A percentile compares a stretch with the other conserved stretches of the same genome.
Conservation (phyloP, 345 rosid genomes). For the Conringia planisiliqua region DNA sequence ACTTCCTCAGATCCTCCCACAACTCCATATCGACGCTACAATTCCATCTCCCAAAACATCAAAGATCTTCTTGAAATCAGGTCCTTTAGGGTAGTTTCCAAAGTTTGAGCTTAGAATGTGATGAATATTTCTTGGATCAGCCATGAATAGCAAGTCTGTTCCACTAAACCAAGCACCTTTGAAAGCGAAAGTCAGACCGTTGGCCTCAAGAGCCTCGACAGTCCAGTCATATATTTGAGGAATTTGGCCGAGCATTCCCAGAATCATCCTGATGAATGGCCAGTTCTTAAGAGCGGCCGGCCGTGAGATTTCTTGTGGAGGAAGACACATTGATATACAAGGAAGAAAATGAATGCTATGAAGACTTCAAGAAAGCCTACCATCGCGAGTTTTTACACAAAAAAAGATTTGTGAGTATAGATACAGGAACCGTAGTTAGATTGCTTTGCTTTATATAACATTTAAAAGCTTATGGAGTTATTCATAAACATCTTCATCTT, state of each 20-base stretch:
- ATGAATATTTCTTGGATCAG: constrained; percentile 2
- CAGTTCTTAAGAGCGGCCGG: background rate
- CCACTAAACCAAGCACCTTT: background rate
- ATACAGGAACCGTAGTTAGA: no score
- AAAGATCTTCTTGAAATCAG: background rate
- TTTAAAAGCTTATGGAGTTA: no score
- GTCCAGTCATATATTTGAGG: background rate
- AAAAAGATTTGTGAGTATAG: background rate
- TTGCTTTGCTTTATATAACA: no score
- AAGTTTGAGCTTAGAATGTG: background rate
- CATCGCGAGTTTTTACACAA: background rate
- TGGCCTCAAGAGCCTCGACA: background rate
- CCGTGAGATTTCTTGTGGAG: background rate
- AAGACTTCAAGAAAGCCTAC: background rate
- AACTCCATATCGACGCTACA: no score
- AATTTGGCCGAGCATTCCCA: background rate
- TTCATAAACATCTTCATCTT: no score
- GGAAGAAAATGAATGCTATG: background rate
- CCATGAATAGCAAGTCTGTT: background rate
- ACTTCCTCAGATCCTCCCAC: no score
- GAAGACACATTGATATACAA: background rate
- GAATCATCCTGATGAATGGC: background rate
- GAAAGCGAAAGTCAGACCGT: background rate
- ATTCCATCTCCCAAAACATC: background rate
- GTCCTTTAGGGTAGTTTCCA: constrained; percentile 4